These are phyloP conservation scores for Apiospora malaysiana DNA, from an alignment of 2,329 filamentous ascomycete species.

Conservation along the genomic window DNA sequence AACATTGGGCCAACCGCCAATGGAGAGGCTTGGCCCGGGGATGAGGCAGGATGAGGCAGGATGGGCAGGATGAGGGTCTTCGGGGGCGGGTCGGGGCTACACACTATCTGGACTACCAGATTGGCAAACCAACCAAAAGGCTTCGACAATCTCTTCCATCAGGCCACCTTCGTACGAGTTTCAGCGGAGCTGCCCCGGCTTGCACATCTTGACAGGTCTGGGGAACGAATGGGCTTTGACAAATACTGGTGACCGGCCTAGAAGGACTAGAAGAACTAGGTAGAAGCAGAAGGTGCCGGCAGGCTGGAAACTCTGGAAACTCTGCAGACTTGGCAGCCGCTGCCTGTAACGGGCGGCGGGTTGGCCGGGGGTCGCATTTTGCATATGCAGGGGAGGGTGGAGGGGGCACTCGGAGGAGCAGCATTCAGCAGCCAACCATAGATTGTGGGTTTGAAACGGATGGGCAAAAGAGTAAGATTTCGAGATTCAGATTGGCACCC, in stretches of 20 bases:
- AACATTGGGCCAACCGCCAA: not conserved
- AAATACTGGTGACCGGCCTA: not conserved
- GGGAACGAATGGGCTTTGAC: constrained; percentile 16
- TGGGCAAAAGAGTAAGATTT: not conserved
- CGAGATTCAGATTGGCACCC: not conserved
- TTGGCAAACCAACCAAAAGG: not conserved
- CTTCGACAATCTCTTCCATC: not conserved
- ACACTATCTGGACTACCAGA: constrained; percentile 1
- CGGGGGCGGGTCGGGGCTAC: not conserved
- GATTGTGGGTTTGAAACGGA: not conserved
- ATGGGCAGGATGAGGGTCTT: not conserved
- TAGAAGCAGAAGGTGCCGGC: not conserved
- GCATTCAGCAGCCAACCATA: not conserved
- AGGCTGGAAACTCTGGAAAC: not conserved
- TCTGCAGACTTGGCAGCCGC: constrained; percentile 1
- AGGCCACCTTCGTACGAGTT: not conserved
- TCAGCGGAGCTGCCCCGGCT: constrained; percentile 4
- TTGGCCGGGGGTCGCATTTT: not conserved
- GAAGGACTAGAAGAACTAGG: not conserved
- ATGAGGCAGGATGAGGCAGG: not conserved
- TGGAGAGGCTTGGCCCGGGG: not conserved
- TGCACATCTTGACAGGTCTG: not conserved
- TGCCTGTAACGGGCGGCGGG: not conserved
- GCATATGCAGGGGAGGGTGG: not conserved
- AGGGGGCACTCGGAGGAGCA: not conserved